phyloP scores from a whole-genome alignment of 2,329 filamentous ascomycete species.

The Fusarium transvaalense region DNA sequence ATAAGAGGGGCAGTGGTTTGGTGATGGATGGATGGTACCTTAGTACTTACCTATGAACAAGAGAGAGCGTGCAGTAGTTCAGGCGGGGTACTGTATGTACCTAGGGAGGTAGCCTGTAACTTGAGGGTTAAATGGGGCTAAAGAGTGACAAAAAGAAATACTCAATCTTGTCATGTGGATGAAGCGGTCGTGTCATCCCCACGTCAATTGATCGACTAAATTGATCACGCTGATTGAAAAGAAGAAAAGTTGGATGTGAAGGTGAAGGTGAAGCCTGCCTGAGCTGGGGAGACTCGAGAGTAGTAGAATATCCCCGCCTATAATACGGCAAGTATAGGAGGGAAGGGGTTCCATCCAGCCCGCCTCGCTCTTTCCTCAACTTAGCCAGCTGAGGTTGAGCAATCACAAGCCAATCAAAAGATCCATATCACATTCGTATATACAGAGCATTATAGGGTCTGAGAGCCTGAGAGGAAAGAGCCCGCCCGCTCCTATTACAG shows the following conservation, averaged over 20 bases:
- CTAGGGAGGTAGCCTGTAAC: background rate
- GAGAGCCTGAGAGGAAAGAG: background rate
- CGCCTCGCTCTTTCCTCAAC: constrained; percentile 23
- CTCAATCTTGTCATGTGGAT: background rate
- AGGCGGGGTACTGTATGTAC: background rate
- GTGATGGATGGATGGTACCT: constrained; percentile 5
- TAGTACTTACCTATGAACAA: too few species aligned
- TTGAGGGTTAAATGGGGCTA: constrained; percentile 1
- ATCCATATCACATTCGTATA: background rate
- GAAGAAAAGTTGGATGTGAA: constrained; percentile 30
- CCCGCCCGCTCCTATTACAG: constrained; percentile 6
- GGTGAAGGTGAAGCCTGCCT: constrained; percentile 7
- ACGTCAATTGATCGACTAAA: constrained; percentile 14
- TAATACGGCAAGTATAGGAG: constrained; percentile 24
- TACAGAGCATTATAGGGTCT: constrained; percentile 2
- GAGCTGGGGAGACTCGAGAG: background rate
- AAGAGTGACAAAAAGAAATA: constrained; percentile 24
- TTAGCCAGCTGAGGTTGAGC: constrained; percentile 11
- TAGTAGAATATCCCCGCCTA: constrained; percentile 26
- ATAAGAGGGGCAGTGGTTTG: too few species aligned
- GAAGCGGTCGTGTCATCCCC: constrained; percentile 1
- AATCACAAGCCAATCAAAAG: constrained; percentile 3
- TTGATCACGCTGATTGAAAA: background rate
- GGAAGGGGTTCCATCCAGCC: constrained; percentile 12
- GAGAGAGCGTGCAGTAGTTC: constrained; percentile 7